phyloP scores from a whole-genome alignment of 1,139 yeast genomes.

The Geotrichum candidum region DNA sequence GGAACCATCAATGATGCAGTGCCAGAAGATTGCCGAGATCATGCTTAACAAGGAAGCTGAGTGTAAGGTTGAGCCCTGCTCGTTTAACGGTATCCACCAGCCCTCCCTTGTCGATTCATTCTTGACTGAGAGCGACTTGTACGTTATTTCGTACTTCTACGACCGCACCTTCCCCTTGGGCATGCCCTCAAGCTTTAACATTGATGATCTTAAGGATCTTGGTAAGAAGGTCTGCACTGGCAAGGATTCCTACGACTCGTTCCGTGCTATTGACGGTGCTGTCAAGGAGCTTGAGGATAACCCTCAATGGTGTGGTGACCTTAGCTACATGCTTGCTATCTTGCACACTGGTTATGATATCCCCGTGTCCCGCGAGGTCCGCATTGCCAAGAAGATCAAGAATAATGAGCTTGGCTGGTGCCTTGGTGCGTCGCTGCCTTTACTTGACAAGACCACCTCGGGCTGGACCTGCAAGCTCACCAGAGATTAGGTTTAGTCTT shows the following conservation, averaged over 20 bases:
- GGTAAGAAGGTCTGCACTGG: slow-evolving; percentile 85
- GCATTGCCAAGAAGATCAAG: slow-evolving; percentile 82
- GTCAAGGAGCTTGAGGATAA: slow-evolving; percentile 59
- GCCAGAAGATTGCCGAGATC: slow-evolving; percentile 70
- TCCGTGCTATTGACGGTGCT: slow-evolving; percentile 55
- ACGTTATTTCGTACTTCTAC: slow-evolving; percentile 80
- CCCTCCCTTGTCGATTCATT: slow-evolving; percentile 82
- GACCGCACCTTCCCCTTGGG: slow-evolving; percentile 90
- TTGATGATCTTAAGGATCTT: slow-evolving; percentile 75
- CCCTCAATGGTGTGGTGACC: slow-evolving; percentile 92
- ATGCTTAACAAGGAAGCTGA: slow-evolving; percentile 69
- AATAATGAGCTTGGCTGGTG: slow-evolving; percentile 97
- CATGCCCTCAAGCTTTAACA: slow-evolving; percentile 83
- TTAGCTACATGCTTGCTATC: slow-evolving; percentile 82
- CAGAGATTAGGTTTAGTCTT: neutral
- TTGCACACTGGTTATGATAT: slow-evolving; percentile 94
- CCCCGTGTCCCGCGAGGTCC: slow-evolving; percentile 81
- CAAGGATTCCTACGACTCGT: slow-evolving; percentile 60
- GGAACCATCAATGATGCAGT: slow-evolving; percentile 55
- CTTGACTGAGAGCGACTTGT: slow-evolving; percentile 61
- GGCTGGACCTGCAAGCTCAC: slow-evolving; percentile 60
- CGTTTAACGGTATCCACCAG: slow-evolving; percentile 90
- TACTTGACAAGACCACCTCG: slow-evolving; percentile 53
- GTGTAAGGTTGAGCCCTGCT: slow-evolving; percentile 70
- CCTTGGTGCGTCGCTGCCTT: slow-evolving; percentile 91